phyloP scores from a whole-genome alignment of 2,329 filamentous ascomycete genomes.

The Aureobasidium sp. region DNA sequence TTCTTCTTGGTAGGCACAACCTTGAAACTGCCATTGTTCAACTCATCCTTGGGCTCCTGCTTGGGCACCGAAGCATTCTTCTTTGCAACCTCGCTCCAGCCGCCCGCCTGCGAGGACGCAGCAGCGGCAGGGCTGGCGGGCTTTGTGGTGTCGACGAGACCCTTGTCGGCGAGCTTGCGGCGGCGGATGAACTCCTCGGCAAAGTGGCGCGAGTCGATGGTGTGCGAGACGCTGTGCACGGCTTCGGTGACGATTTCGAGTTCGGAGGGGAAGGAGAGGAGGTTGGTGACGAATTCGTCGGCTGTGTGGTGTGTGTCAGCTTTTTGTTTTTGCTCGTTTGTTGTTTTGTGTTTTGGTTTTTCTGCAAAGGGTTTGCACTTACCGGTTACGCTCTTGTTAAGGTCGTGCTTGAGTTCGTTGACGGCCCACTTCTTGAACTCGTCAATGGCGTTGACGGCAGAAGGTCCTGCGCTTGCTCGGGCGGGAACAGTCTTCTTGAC shows the following conservation, averaged over 20 bases:
- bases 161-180: conserved; percentile 88
- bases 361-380: background rate
- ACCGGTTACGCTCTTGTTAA: conserved; percentile 58
- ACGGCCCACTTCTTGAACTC: conserved; percentile 94
- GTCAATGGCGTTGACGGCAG: conserved; percentile 63
- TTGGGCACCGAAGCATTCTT: conserved; percentile 46
- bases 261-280: conserved; percentile 71
- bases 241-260: conserved; percentile 79
- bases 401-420: conserved; percentile 66
- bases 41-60: conserved; percentile 35
- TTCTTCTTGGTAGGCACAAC: conserved; percentile 92
- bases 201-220: conserved; percentile 88
- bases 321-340: background rate
- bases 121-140: conserved; percentile 46
- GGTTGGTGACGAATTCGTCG: conserved; percentile 69
- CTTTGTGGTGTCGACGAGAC: conserved; percentile 62
- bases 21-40: conserved; percentile 65
- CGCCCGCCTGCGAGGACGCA: conserved; percentile 46
- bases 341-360: background rate
- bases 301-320: conserved; percentile 35
- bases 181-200: conserved; percentile 90
- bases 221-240: conserved; percentile 78
- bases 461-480: conserved; percentile 48
- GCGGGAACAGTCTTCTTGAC: conserved; percentile 30
- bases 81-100: conserved; percentile 97